A percentile compares a stretch with the other conserved stretches of the same genome.
Evolutionary conservation across 495 filamentous ascomycete species (phyloP).

Genomic region (Stereocaulon alpinum): DNA sequence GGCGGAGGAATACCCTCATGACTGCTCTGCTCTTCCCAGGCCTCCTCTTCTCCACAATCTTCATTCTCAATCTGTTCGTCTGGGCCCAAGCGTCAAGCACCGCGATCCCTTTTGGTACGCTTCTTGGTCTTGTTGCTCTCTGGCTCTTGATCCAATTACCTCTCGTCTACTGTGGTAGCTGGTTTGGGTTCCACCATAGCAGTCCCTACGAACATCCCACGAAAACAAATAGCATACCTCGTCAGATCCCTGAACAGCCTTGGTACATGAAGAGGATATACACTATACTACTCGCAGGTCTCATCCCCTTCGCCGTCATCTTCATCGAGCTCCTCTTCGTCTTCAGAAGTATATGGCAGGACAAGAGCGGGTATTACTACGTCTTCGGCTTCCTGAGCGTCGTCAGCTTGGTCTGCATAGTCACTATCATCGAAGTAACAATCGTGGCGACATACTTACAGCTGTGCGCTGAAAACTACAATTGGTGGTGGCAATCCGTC

Average conservation of each 20-base stretch:
- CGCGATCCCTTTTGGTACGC: conserved; percentile 78
- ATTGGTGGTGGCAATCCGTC: conserved; percentile 97
- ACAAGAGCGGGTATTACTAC: conserved; percentile 92
- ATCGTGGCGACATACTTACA: conserved; percentile 81
- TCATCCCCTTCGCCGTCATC: conserved; percentile 86
- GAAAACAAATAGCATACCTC: conserved; percentile 62
- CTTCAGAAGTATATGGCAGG: conserved; percentile 84
- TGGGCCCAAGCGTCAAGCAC: conserved; percentile 90
- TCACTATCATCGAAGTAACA: conserved; percentile 81
- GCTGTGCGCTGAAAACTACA: conserved; percentile 80
- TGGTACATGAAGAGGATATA: conserved; percentile 65
- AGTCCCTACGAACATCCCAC: conserved; percentile 78
- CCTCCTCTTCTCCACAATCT: conserved; percentile 64
- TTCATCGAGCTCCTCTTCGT: conserved; percentile 92
- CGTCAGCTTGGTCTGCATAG: conserved; percentile 60
- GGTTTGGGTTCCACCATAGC: conserved; percentile 60
- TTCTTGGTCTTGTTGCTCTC: conserved; percentile 64
- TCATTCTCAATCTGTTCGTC: conserved; percentile 85
- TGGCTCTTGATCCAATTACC: conserved; percentile 89
- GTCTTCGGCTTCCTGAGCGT: conserved; percentile 83
- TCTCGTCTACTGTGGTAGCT: conserved; percentile 76
- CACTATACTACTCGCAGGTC: conserved; percentile 59
- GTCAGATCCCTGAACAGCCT: conserved; percentile 67
- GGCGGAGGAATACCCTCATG: conserved; percentile 72
- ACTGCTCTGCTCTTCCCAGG: conserved; percentile 82